Conservation (phyloP, 2,329 filamentous ascomycete species). For the Cladosporium phlei region DNA sequence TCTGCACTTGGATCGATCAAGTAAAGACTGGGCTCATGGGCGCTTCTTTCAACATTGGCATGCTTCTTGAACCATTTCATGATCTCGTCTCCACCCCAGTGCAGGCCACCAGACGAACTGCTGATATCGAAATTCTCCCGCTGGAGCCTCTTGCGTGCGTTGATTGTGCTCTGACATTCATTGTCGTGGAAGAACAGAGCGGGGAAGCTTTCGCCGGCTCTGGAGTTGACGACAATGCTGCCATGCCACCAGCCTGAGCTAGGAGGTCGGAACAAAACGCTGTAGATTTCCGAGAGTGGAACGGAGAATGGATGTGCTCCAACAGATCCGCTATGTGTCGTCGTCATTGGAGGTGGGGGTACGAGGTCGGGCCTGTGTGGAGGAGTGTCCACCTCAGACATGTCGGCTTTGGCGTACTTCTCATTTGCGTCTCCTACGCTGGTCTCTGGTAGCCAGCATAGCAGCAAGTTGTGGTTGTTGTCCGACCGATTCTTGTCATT, state of each 20-base stretch:
- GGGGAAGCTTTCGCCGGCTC: constrained; percentile 86
- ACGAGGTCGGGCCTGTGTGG: constrained; percentile 87
- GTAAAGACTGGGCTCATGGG: constrained; percentile 84
- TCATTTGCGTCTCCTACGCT: constrained; percentile 73
- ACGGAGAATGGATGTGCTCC: constrained; percentile 89
- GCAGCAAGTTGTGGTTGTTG: constrained; percentile 67
- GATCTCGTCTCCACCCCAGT: constrained; percentile 97
- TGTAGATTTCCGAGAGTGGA: constrained; percentile 85
- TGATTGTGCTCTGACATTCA: constrained; percentile 91
- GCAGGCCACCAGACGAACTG: constrained; percentile 59
- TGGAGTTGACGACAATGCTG: constrained; percentile 86
- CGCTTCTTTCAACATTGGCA: constrained; percentile 74
- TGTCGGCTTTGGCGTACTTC: constrained; percentile 93
- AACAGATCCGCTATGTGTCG: constrained; percentile 63
- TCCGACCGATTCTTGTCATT: constrained; percentile 19
- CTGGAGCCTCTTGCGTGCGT: constrained; percentile 83
- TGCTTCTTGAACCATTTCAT: constrained; percentile 85
- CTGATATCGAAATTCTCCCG: constrained; percentile 71
- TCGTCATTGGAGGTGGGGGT: constrained; percentile 81
- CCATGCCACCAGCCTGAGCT: constrained; percentile 99
- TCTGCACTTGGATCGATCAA: constrained; percentile 81
- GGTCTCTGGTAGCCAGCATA: constrained; percentile 91
- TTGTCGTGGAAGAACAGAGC: constrained; percentile 96
- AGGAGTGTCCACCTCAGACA: constrained; percentile 72
- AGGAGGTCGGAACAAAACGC: constrained; percentile 80